Evolutionary conservation across 306 rosid genomes (phyloP), one percentile per base, ranked within the genome.

Genomic region (Aeschynomene evenia): DNA sequence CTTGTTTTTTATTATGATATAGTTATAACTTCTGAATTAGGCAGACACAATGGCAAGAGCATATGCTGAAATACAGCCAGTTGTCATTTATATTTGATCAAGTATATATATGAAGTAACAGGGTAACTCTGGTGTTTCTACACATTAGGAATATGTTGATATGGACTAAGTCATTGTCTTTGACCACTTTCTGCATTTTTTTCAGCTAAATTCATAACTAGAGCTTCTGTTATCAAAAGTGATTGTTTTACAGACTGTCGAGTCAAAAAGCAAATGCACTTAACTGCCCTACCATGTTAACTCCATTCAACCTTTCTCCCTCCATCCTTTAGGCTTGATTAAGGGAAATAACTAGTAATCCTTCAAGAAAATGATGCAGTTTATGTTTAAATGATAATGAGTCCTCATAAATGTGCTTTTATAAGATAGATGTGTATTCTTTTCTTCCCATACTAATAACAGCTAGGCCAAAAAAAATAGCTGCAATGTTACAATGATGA

Each of bases 401-500:
- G 7, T 42, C 6, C 19, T 24, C 45, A 16, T 15, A 29, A 64
- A 24, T 4, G 15, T 4, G n/a, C 45, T 45, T 64, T 42, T n/a
- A 63, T 9, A 42, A 14, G 54, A 21, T 19, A 31, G 31, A 70
- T 8, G 31, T 23, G 43, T 24, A 31, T 8, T 61, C 22, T 50
- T 58, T 8, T 61, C 22, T 50, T 58, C 48, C 13, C n/a, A 59
- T 48, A 57, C 36, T 37, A 37, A 40, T 9, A 20, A n/a, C 37
- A 24, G 18, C 59, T 6, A 58, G 12, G 12, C 40, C 54, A 37
- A 37, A 9, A 9, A 50, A 18, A 51, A 42, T 34, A 51, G 51
- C 21, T 60, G 20, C 24, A 59, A 60, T 34, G n/a, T 19, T 49
- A 31, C 64, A 42, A 43, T 19, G 49, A 56, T 19, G 71, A 70